Evolutionary conservation across 2,329 filamentous ascomycete genomes (phyloP).

Genomic region (Botrytis pseudocinerea): DNA sequence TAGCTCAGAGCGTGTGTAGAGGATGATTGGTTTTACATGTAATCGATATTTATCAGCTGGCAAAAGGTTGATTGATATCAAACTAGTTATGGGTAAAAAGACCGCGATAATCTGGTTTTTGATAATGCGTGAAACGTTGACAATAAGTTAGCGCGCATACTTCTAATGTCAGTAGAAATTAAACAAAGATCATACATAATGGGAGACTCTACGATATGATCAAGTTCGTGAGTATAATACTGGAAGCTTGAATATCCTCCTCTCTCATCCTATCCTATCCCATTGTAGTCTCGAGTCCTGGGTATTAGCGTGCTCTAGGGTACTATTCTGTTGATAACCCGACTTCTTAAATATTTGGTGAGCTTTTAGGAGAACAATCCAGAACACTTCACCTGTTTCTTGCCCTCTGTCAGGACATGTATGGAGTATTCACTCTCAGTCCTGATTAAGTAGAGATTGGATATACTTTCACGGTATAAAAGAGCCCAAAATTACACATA

Average conservation of each 20-base stretch:
- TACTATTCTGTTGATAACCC: accelerated
- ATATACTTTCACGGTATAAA: background rate
- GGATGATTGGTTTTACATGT: background rate
- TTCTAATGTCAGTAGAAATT: accelerated
- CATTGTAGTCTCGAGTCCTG: background rate
- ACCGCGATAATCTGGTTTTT: background rate
- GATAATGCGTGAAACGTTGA: accelerated
- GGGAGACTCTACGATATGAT: background rate
- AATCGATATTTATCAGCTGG: background rate
- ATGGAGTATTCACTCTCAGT: background rate
- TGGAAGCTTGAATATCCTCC: background rate
- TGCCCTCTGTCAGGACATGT: accelerated
- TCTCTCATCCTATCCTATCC: background rate
- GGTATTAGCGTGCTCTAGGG: accelerated
- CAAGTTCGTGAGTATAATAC: background rate
- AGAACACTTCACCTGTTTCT: background rate
- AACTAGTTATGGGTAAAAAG: background rate
- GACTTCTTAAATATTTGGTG: accelerated
- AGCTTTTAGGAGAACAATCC: background rate
- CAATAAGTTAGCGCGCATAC: accelerated
- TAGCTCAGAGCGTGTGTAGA: background rate
- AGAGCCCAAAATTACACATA: background rate
- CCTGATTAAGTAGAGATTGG: background rate
- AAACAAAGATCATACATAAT: accelerated
- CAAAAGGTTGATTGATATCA: background rate